These are phyloP conservation scores for Aureobasidium sp. DNA, from an alignment of 2,329 filamentous ascomycete genomes.

Conservation along the genomic window DNA sequence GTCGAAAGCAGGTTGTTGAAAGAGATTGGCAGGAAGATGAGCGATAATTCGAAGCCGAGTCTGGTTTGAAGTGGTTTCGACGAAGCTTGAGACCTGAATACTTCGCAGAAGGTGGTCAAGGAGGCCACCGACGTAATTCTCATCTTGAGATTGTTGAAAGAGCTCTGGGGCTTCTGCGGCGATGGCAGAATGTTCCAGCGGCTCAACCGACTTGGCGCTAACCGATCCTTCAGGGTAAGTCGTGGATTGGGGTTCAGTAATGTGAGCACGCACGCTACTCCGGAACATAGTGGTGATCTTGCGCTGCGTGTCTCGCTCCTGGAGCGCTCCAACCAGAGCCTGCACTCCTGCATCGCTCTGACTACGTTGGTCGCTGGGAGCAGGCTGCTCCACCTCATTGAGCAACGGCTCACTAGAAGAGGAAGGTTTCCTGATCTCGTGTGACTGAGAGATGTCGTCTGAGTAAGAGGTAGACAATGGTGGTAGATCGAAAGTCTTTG, in stretches of 20 bases:
- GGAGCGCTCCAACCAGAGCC: no score
- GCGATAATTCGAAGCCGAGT: not conserved
- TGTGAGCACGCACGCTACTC: not conserved
- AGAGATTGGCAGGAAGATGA: not conserved
- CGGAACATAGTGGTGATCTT: not conserved
- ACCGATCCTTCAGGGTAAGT: not conserved
- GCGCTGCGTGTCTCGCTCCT: not conserved
- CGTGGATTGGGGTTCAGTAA: not conserved
- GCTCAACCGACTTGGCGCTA: not conserved
- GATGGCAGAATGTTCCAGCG: not conserved
- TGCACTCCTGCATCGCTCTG: no score
- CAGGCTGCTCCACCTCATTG: no score
- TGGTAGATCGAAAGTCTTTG: no score
- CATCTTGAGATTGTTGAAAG: not conserved
- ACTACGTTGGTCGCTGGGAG: no score
- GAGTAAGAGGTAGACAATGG: no score
- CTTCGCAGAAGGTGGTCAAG: not conserved
- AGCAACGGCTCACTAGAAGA: no score
- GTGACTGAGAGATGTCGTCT: no score
- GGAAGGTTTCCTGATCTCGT: no score
- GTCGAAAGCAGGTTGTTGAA: not conserved
- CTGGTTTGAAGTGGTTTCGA: not conserved
- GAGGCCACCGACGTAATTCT: not conserved
- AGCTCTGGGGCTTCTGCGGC: not conserved
- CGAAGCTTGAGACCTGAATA: not conserved